phyloP scores from a whole-genome alignment of 257 asterid genomes.

The Avicennia marina region DNA sequence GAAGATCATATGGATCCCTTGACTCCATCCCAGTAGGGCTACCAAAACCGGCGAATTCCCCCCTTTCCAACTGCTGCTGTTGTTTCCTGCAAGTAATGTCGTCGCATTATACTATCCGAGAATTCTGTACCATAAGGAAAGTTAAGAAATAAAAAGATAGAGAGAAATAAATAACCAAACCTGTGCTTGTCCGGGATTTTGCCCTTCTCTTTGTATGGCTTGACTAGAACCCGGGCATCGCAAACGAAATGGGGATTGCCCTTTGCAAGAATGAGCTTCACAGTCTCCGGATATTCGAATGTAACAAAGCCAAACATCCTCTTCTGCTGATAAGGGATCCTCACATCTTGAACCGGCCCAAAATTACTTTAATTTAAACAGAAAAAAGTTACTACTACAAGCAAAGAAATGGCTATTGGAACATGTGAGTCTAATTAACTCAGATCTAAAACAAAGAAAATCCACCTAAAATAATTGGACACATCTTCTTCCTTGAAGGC shows the following conservation, averaged over 20 bases:
- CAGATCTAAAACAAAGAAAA: neutral
- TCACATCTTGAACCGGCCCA: slow-evolving; percentile 74
- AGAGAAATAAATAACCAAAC: no score
- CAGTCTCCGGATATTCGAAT: slow-evolving; percentile 62
- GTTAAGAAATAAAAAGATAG: no score
- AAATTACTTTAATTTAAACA: slow-evolving; percentile 30
- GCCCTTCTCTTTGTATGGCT: slow-evolving; percentile 71
- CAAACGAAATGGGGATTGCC: slow-evolving; percentile 77
- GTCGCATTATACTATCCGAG: no score
- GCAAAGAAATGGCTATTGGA: no score
- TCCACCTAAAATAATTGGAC: slow-evolving; percentile 57
- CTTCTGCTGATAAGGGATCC: slow-evolving; percentile 75
- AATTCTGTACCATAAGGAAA: no score
- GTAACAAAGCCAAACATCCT: slow-evolving; percentile 76
- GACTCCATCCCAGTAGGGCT: slow-evolving; percentile 67
- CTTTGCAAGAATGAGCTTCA: slow-evolving; percentile 64
- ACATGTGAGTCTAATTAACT: neutral
- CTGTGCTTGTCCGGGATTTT: slow-evolving; percentile 57
- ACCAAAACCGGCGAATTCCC: slow-evolving; percentile 49
- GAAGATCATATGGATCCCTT: slow-evolving; percentile 56
- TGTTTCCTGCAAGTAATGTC: slow-evolving; percentile 38
- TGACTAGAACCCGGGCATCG: slow-evolving; percentile 72
- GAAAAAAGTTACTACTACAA: neutral
- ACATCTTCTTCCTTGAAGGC: slow-evolving; percentile 71
- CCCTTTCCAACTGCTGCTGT: slow-evolving; percentile 53